phyloP scores from a whole-genome alignment of 2,329 filamentous ascomycete genomes.

The Penicillium sp. region DNA sequence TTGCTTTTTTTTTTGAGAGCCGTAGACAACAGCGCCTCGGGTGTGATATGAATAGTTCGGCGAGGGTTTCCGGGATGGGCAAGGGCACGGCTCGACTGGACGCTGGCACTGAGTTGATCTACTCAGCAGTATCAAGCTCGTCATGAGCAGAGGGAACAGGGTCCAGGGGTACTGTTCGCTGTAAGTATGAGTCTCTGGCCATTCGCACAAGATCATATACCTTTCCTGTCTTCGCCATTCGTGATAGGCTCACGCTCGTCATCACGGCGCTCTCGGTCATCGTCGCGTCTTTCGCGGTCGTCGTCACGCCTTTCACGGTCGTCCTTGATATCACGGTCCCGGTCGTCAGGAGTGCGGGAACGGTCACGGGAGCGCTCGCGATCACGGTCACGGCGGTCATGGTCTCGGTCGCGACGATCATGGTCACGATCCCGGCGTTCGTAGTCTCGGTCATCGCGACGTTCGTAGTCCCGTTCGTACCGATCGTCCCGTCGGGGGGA shows the following conservation, averaged over 20 bases:
- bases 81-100: conserved; percentile 3
- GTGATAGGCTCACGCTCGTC: conserved; percentile 69
- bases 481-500: conserved; percentile 87
- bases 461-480: conserved; percentile 66
- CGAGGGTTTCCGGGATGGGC: not conserved
- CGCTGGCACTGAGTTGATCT: conserved; percentile 31
- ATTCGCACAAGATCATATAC: conserved; percentile 47
- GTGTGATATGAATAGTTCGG: not conserved
- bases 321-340: conserved; percentile 22
- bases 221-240: conserved; percentile 87
- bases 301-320: conserved; percentile 47
- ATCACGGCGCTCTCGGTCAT: conserved; percentile 66
- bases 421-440: conserved; percentile 54
- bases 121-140: conserved; percentile 92
- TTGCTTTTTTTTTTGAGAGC: too few species aligned
- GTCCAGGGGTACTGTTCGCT: conserved; percentile 54
- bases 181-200: conserved; percentile 9
- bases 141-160: conserved; percentile 81
- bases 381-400: conserved; percentile 46
- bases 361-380: conserved; percentile 24
- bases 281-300: conserved; percentile 66
- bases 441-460: conserved; percentile 67
- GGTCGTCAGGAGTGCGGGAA: conserved; percentile 24
- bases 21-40: not conserved
- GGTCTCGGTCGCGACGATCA: conserved; percentile 40